Evolutionary conservation across 192 early-diverging fungal genomes (phyloP), one percentile per base, ranked within the genome.

Genomic region (Mortierella antarctica): DNA sequence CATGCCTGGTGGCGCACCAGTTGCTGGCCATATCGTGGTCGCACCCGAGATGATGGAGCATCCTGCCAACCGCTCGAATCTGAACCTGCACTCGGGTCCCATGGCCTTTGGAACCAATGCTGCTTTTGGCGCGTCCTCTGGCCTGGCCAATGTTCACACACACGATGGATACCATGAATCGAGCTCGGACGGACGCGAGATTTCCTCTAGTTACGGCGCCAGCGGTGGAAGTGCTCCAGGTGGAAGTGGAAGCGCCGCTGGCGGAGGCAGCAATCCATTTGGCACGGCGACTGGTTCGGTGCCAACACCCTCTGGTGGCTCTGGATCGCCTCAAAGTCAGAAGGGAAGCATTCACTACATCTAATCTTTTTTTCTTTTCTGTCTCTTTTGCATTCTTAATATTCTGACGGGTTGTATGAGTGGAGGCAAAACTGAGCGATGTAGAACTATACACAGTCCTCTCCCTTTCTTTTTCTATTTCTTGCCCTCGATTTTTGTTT

Each of bases 31-130:
- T 46, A 80, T 80, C 53, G 77, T 80, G 10, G 77, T 80, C 18
- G 77, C 77, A 1, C 77, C 77, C 6, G 77, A 80, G 65, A 80
- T 80, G 77, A 72, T 68, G 69, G 77, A 80, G 55, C 77, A 80
- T 50, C 77, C 77, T 64, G 77, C 77, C 54, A 80, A 80, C 57
- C 77, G 70, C 20, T 80, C 77, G 15, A 80, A 80, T 53, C 64
- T 54, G 21, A 80, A 80, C 61, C 44, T 80, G 18, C 69, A 72
- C 20, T 71, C 77, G 18, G 77, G 68, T 21, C 77, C 77, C 3
- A 80, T 80, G 77, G 70, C 77, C 13, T 80, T 80, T 64, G 77
- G 77, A 57, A 72, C 77, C 6, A 71, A 59, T 63, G 77, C 77
- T n/a, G 74, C 67, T 17, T 18, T 78, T 17, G 74, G 74, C 6